Evolutionary conservation across 2,329 filamentous ascomycete species (phyloP).

Genomic region (Penicillium thymicola): DNA sequence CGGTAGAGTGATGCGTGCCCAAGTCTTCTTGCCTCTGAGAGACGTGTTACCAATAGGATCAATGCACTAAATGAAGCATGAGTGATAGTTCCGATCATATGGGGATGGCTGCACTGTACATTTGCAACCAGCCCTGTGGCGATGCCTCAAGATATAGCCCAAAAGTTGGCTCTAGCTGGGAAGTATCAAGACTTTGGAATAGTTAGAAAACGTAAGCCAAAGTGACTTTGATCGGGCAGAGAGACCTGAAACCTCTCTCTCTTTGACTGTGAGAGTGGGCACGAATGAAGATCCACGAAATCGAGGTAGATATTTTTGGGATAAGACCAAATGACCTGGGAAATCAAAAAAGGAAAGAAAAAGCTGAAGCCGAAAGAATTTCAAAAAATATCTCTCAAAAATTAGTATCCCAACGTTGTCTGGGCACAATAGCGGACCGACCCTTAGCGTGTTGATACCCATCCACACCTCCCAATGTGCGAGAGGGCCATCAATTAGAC

Average conservation of each 20-base stretch:
- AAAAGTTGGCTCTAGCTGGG: conserved; percentile 20
- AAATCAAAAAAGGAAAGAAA: conserved; percentile 11
- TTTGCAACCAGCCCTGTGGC: conserved; percentile 30
- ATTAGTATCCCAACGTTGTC: conserved; percentile 9
- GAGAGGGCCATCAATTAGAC: conserved; percentile 12
- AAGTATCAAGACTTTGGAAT: conserved; percentile 17
- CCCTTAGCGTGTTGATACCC: conserved; percentile 26
- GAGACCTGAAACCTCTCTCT: conserved; percentile 17
- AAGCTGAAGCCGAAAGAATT: conserved; percentile 1
- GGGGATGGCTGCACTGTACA: conserved; percentile 29
- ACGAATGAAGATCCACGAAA: conserved; percentile 37
- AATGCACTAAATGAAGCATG: conserved; percentile 17
- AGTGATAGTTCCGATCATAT: conserved; percentile 31
- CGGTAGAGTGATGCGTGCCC: conserved; percentile 31
- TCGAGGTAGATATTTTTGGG: conserved; percentile 22
- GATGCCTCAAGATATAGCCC: conserved; percentile 33
- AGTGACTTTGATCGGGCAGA: conserved; percentile 20
- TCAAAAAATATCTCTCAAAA: conserved; percentile 12
- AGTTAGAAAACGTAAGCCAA: conserved; percentile 17
- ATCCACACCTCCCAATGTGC: conserved; percentile 12
- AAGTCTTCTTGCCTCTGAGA: conserved; percentile 20
- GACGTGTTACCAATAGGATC: conserved; percentile 36
- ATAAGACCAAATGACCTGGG: conserved; percentile 23
- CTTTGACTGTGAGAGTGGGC: conserved; percentile 24
- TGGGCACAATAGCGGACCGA: conserved; percentile 20